Base-by-base conservation (phyloP, 768 basidiomycete genomes). In the Austroboletus festivus region DNA sequence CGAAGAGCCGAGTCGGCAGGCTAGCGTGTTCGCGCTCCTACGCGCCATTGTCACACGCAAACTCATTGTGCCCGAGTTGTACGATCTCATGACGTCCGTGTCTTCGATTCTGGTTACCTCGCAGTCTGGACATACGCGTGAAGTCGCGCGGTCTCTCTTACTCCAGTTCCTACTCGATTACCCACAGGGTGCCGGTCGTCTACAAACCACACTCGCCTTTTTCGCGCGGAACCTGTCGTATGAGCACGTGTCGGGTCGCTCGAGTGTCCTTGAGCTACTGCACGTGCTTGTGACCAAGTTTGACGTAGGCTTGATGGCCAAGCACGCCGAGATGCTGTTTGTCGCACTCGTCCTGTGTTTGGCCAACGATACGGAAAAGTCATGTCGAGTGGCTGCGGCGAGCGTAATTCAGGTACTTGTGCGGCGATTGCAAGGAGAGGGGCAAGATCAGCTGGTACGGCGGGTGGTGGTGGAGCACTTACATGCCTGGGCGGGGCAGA, bases 81-180 rank as follows among this genome's bases (percentile, higher is more conserved):
- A 99, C 70, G 94, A 98, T 65, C 70, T 94, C 30, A 97, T 99
- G 94, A 90, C 91, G 51, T 83, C 84, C 50, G 84, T 97, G 19
- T 84, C 92, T 3, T 86, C 92, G 55, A 81, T 95, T 57, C 84
- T 96, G 77, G 91, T 99, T 34, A 94, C 93, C 12, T 93, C 81
- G 56, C 95, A 98, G 66, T 93, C 94, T 3, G 67, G 82, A 0
- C 85, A 88, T 57, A 91, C 95, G 8, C 94, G 94, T 62, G 93
- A 96, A 63, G 81, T 89, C 9, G 95, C 91, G 51, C 85, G 96
- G 18, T 82, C 85, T 39, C 81, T 93, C 24, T 75, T 95, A 21
- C 80, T 98, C 33, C 92, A 94, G 61, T 99, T 99, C 76, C 73
- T 98, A 41, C 80, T 98, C 10, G 95, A 99, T 58, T 99, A 98